phyloP scores from a whole-genome alignment of 495 filamentous ascomycete genomes.

The Penicillium roqueforti region DNA sequence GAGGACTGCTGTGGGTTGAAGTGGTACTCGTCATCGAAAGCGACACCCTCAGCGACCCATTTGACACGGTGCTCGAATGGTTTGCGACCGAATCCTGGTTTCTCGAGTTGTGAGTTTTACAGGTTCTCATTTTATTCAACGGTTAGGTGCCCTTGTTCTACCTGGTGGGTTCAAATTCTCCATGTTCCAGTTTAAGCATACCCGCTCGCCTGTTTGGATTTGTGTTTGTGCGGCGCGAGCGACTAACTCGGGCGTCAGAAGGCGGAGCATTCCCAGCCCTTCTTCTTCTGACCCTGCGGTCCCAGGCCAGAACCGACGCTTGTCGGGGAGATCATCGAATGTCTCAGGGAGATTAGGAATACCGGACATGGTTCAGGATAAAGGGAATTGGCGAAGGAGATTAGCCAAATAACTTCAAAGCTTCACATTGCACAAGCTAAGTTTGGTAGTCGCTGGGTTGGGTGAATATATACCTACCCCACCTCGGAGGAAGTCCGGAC shows the following conservation, averaged over 20 bases:
- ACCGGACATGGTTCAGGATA: slow-evolving; percentile 18
- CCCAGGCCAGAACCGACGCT: slow-evolving; percentile 46
- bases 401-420: background rate
- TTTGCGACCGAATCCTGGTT: slow-evolving; percentile 50
- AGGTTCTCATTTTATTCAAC: background rate
- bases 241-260: slow-evolving; percentile 48
- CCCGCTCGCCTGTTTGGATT: slow-evolving; percentile 46
- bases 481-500: slow-evolving; percentile 4
- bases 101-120: background rate
- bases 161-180: slow-evolving; percentile 46
- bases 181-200: slow-evolving; percentile 51
- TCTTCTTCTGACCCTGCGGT: slow-evolving; percentile 43
- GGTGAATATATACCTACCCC: background rate
- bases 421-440: too few species aligned
- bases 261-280: slow-evolving; percentile 50
- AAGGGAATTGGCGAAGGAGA: background rate
- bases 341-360: slow-evolving; percentile 31
- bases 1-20: slow-evolving; percentile 74
- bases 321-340: slow-evolving; percentile 49
- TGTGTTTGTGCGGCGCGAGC: slow-evolving; percentile 43
- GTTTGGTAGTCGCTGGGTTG: background rate
- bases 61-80: slow-evolving; percentile 56
- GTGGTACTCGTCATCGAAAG: slow-evolving; percentile 64
- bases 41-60: slow-evolving; percentile 43
- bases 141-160: slow-evolving; percentile 8